Base-by-base conservation (phyloP, 2,329 filamentous ascomycete genomes). In the Keithomyces neogunnii region DNA sequence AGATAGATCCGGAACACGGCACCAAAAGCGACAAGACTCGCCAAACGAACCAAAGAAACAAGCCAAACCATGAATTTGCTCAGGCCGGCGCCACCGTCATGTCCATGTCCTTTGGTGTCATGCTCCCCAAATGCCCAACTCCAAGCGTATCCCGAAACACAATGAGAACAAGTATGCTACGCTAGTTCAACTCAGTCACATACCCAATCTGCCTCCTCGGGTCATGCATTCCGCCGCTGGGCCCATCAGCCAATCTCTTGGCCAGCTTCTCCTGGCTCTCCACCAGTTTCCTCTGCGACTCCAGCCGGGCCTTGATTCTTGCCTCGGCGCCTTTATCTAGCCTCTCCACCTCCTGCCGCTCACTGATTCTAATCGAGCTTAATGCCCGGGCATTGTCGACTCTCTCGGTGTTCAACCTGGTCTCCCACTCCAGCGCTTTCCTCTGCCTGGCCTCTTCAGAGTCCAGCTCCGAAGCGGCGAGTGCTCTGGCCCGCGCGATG, bases 121-220 rank as follows among this genome's bases (percentile, higher is more conserved):
- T 8, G 6, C 38, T 9, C 19, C 38, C n/a, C 13, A 40, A 40
- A 40, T 40, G 3, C 38, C 9, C 9, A 40, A 40, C 38, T 26
- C 38, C 38, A 40, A 19, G 19, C 19, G 19, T 26, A 40, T 40
- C 38, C 38, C 38, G 6, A 26, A 40, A 3, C n/a, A 7, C 9
- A 6, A 40, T 26, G n/a, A 13, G 8, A 26, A 19, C 4, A 40
- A 40, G 19, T 19, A 35, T 35, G 33, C 59, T 11, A 35, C 6
- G 6, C 33, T 35, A 76, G 54, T 72, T 71, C 60, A 80, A 52
- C 66, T 81, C 78, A 46, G 73, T 73, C 33, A 82, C 70, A 56
- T 72, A 81, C n/a, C 78, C 78, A 66, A 81, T 76, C 66, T 79
- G 75, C 55, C 73, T 69, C 57, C 74, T 64, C 42, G 62, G 49